Percentiles rank a stretch among this genome's conserved stretches.
phyloP scores from a whole-genome alignment of 805 yeast genomes.

The Candida germanica region DNA sequence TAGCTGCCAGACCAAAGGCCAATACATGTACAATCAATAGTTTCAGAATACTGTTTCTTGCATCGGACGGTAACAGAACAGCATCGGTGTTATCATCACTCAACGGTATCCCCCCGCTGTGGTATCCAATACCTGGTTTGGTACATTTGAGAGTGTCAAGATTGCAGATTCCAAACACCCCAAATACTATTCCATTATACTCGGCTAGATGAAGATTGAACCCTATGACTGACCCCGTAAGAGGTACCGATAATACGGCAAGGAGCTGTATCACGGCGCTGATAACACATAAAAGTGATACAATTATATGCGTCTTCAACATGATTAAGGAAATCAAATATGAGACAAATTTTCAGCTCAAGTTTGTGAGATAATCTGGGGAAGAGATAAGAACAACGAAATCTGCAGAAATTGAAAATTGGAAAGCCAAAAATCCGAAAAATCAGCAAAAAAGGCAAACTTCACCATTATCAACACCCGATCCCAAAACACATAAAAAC shows the following conservation, averaged over 20 bases:
- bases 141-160: slow-evolving; percentile 26
- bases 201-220: slow-evolving; percentile 28
- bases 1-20: slow-evolving; percentile 30
- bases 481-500: no score
- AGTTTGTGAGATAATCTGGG: no score
- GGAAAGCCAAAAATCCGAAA: no score
- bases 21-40: slow-evolving; percentile 40
- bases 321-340: no score
- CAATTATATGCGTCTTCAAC: slow-evolving; percentile 29
- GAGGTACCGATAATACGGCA: slow-evolving; percentile 41
- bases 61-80: slow-evolving; percentile 38
- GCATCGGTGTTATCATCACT: slow-evolving; percentile 12
- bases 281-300: slow-evolving; percentile 25
- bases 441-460: no score
- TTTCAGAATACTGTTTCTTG: slow-evolving; percentile 39
- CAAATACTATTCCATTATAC: slow-evolving; percentile 33
- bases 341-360: no score
- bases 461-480: no score
- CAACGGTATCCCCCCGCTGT: slow-evolving; percentile 8
- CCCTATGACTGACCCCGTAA: slow-evolving; percentile 25
- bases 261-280: slow-evolving; percentile 37
- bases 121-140: slow-evolving; percentile 36
- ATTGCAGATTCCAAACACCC: slow-evolving; percentile 45
- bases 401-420: no score
- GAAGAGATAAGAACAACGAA: no score